Evolutionary conservation across 768 basidiomycete species (phyloP).

Genomic region (Dentipellis sp.): DNA sequence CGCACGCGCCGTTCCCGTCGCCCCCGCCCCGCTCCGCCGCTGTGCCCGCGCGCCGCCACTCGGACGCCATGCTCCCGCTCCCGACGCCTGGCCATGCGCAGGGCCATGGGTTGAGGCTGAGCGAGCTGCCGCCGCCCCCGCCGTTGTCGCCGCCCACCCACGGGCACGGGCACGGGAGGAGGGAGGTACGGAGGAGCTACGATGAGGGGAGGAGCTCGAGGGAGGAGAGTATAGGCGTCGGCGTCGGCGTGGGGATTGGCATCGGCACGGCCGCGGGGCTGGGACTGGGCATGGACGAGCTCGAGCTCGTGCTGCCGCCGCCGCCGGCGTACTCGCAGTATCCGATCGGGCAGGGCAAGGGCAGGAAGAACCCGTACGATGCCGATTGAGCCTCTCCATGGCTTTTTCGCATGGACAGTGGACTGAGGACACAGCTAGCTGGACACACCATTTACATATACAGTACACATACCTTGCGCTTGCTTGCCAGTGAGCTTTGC

Average conservation of each 20-base stretch:
- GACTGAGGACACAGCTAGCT: too few relatives aligned
- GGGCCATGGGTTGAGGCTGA: not conserved
- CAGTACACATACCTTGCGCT: too few relatives aligned
- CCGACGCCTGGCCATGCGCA: not conserved
- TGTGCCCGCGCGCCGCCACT: not conserved
- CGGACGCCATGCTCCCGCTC: not conserved
- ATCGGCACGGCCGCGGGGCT: not conserved
- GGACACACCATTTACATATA: too few relatives aligned
- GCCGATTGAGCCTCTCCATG: not conserved
- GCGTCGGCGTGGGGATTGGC: not conserved
- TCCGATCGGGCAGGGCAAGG: conserved; percentile 6
- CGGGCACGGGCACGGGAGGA: too few relatives aligned
- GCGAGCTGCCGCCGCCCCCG: not conserved
- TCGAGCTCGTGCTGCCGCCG: conserved; percentile 1
- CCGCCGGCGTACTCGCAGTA: conserved; percentile 9
- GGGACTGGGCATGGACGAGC: not conserved
- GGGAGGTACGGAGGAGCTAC: too few relatives aligned
- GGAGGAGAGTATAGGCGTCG: too few relatives aligned
- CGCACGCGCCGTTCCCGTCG: conserved; percentile 1
- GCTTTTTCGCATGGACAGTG: not conserved
- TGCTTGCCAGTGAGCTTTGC: too few relatives aligned
- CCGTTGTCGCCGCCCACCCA: not conserved
- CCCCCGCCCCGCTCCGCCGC: not conserved
- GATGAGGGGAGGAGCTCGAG: too few relatives aligned
- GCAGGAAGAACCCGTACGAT: conserved; percentile 1